Base-by-base conservation (phyloP, 345 rosid genomes). In the Lepidium africanum region DNA sequence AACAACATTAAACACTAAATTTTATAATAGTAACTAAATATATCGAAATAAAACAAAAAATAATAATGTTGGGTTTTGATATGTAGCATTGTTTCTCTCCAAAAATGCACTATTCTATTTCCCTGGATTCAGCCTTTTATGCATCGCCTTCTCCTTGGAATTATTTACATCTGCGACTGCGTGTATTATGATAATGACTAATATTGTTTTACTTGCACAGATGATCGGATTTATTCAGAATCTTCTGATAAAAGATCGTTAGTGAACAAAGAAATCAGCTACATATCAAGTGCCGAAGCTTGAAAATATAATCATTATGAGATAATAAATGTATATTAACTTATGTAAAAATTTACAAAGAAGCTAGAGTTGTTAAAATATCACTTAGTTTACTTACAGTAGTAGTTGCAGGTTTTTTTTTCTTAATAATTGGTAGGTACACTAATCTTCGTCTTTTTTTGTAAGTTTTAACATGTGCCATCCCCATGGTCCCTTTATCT, bases 41-140 rank as follows among this genome's bases (percentile, higher is more conserved):
- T n/a, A n/a, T n/a, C n/a, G n/a, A n/a, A n/a, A n/a, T n/a, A n/a
- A n/a, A n/a, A n/a, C n/a, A n/a, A n/a, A n/a, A n/a, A n/a, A n/a
- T n/a, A n/a, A 15, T 37, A 7, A 13, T 1, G 33, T 62, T 6
- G 25, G 9, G 23, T 21, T 62, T 53, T 63, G 45, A 25, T 56
- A 42, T 21, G 23, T 83, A 92, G 96, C 96, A 12, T 45, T 86
- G 71, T 92, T 92, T 82, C 85, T 92, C 43, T 92, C 98, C 0
- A 82, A 85, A 2, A 48, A 56, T 15, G 86, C 96, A 16, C 98
- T 96, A 2, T 85, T 92, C 61, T 40, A 84, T 59, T 92, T 81
- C 77, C 98, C 96, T 17, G 96, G 98, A 30, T 92, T 92, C 81
- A 86, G 93, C 55, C 38, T 89, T 30, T 19, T 85, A 47, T 87